These are phyloP conservation scores for Trichomonas tenax DNA, from an alignment of 208 protist genomes.

Conservation along the genomic window DNA sequence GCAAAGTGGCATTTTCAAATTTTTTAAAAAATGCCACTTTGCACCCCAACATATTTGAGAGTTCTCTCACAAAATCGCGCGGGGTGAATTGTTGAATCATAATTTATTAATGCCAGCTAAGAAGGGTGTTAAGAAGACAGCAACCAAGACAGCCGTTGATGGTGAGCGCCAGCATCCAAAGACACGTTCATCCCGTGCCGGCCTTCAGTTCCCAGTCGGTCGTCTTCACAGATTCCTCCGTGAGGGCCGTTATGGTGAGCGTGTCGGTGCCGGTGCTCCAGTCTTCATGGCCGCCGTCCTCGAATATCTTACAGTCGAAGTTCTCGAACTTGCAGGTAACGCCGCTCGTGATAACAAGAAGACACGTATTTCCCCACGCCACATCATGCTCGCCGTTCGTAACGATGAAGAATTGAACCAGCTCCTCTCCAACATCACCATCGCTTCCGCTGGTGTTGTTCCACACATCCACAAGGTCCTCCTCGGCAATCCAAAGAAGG, in stretches of 20 bases:
- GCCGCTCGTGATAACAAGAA: too few species aligned
- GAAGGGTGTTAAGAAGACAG: slow-evolving; percentile 17
- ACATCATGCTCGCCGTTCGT: slow-evolving; percentile 30
- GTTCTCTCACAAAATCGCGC: too few species aligned
- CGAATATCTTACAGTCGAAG: too few species aligned
- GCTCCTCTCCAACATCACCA: slow-evolving; percentile 65
- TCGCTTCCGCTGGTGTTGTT: slow-evolving; percentile 70
- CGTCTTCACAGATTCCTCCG: slow-evolving; percentile 80
- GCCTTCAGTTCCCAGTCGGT: slow-evolving; percentile 94
- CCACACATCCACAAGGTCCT: slow-evolving; percentile 70
- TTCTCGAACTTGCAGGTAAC: too few species aligned
- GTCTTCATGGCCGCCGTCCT: too few species aligned
- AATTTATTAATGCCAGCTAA: not conserved
- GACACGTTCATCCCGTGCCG: slow-evolving; percentile 71
- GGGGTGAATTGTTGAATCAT: too few species aligned
- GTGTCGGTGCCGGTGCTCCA: too few species aligned
- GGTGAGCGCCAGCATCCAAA: slow-evolving; percentile 4
- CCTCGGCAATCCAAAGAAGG: too few species aligned
- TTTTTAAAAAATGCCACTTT: too few species aligned
- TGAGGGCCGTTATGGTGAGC: slow-evolving; percentile 47
- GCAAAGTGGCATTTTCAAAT: too few species aligned
- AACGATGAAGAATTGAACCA: slow-evolving; percentile 80
- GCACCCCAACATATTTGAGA: too few species aligned
- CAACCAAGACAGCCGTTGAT: not conserved
- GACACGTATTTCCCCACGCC: too few species aligned